Evolutionary conservation across 2,329 filamentous ascomycete genomes (phyloP).

Genomic region (Cadophora sp.): DNA sequence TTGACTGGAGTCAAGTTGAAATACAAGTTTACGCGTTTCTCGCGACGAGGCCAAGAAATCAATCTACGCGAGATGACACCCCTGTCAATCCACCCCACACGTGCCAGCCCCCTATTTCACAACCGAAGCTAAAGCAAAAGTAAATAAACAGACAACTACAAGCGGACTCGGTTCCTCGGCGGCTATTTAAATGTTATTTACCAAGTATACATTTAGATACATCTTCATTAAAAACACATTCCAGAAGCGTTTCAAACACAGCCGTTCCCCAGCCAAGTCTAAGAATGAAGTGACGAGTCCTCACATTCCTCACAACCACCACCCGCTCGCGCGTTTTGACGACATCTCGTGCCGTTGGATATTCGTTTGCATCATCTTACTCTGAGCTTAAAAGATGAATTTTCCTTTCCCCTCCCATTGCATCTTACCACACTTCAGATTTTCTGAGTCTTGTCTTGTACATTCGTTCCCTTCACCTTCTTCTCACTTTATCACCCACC

Average conservation of each 20-base stretch:
- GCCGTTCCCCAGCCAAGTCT: neutral
- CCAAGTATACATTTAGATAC: neutral
- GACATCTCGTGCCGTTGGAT: no score
- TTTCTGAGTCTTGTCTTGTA: neutral
- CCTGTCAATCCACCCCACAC: neutral
- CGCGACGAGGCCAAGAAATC: conserved; percentile 16
- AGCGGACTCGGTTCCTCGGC: neutral
- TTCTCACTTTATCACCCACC: neutral
- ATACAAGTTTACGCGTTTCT: conserved; percentile 21
- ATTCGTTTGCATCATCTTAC: no score
- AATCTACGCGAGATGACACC: conserved; percentile 20
- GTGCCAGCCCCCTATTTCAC: neutral
- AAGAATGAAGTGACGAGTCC: conserved; percentile 7
- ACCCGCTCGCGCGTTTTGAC: neutral
- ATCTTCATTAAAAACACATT: neutral
- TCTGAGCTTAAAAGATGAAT: no score
- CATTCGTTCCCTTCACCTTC: neutral
- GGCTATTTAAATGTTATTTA: neutral
- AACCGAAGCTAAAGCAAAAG: neutral
- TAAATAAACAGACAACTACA: neutral
- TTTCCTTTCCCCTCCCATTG: no score
- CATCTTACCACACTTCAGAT: no score
- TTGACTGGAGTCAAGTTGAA: neutral
- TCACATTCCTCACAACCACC: neutral
- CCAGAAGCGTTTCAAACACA: neutral